Conservation (phyloP, 352 stramenopile genomes). For the Phytophthora fragariae region DNA sequence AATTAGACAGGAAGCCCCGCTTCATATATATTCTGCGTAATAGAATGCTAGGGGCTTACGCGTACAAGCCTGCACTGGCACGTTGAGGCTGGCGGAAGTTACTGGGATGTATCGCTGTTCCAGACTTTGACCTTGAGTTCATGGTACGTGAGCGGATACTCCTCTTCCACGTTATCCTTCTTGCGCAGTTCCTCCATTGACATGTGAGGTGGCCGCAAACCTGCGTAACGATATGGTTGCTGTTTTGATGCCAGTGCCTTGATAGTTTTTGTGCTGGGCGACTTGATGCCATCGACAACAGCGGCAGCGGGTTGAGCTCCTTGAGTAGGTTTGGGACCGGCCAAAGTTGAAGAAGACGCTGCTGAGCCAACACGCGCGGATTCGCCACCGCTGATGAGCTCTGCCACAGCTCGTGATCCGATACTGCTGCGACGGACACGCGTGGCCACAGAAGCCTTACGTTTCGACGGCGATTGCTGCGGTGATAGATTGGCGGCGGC, state of each 20-base stretch:
- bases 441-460: conserved; percentile 22
- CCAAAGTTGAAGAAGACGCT: conserved; percentile 2
- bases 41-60: conserved; percentile 39
- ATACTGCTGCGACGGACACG: conserved; percentile 29
- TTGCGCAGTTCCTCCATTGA: conserved; percentile 83
- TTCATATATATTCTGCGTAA: conserved; percentile 37
- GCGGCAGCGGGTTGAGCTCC: background rate
- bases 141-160: conserved; percentile 89
- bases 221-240: conserved; percentile 77
- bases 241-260: conserved; percentile 61
- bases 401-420: conserved; percentile 3
- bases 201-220: conserved; percentile 69
- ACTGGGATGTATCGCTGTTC: conserved; percentile 51
- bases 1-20: conserved; percentile 28
- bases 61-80: conserved; percentile 1
- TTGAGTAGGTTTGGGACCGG: conserved; percentile 14
- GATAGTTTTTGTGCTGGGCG: conserved; percentile 41
- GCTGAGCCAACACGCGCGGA: conserved; percentile 15
- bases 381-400: conserved; percentile 12
- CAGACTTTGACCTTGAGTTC: conserved; percentile 89
- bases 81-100: conserved; percentile 6
- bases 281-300: conserved; percentile 27
- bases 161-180: conserved; percentile 87
- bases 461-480: conserved; percentile 26
- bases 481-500: conserved; percentile 11